These are phyloP conservation scores for Coemansia sp. DNA, from an alignment of 192 early-diverging fungal species.

Conservation along the genomic window DNA sequence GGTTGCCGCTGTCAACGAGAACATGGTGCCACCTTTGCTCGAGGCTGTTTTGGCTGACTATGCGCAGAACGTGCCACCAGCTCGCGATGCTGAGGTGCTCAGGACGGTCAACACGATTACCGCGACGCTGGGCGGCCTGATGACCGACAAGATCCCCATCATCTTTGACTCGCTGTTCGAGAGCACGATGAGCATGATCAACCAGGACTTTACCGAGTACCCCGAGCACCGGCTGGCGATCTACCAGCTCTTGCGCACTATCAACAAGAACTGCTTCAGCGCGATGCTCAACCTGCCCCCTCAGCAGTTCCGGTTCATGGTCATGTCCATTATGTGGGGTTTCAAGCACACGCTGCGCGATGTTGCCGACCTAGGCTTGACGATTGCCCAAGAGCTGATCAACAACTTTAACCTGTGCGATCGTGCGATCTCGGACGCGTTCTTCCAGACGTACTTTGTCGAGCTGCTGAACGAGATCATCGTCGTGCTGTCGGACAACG, in stretches of 20 bases:
- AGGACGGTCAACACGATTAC: slow-evolving; percentile 91
- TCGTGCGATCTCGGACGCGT: slow-evolving; percentile 72
- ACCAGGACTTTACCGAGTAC: slow-evolving; percentile 97
- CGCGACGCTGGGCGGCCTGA: slow-evolving; percentile 69
- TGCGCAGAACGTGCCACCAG: slow-evolving; percentile 79
- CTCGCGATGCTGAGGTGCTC: slow-evolving; percentile 95
- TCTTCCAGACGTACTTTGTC: slow-evolving; percentile 92
- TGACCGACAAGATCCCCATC: slow-evolving; percentile 81
- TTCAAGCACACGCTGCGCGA: slow-evolving; percentile 99
- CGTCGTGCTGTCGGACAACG: slow-evolving; percentile 94
- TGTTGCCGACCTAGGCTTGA: slow-evolving; percentile 90
- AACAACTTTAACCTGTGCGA: slow-evolving; percentile 83
- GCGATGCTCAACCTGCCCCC: slow-evolving; percentile 82
- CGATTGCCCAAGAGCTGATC: slow-evolving; percentile 85
- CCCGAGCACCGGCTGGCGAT: slow-evolving; percentile 97
- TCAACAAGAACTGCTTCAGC: slow-evolving; percentile 92
- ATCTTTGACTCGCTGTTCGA: slow-evolving; percentile 96
- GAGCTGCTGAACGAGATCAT: slow-evolving; percentile 94
- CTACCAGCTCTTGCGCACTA: slow-evolving; percentile 90
- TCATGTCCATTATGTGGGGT: slow-evolving; percentile 97
- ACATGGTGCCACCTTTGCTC: slow-evolving; percentile 89
- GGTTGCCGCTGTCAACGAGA: slow-evolving; percentile 73
- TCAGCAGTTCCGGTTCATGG: slow-evolving; percentile 87
- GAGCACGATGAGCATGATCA: slow-evolving; percentile 98
- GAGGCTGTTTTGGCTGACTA: slow-evolving; percentile 92